phyloP scores from a whole-genome alignment of 768 basidiomycete genomes.

The Boletales sp. region DNA sequence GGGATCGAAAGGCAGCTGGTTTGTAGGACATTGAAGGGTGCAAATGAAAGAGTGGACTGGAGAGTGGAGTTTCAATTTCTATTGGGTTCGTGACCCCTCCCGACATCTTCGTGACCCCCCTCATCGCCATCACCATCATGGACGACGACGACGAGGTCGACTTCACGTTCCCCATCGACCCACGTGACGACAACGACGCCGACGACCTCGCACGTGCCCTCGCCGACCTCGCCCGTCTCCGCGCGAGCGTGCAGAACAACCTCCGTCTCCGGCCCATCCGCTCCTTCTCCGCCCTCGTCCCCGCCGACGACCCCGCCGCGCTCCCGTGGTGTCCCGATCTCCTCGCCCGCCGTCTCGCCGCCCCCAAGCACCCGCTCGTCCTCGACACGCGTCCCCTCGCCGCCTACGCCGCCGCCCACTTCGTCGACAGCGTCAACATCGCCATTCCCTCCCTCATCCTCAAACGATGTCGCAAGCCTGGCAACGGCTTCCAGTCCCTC shows the following conservation, averaged over 20 bases:
- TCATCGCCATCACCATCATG: not conserved
- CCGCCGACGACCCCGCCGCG: conserved; percentile 40
- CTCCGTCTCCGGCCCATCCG: conserved; percentile 75
- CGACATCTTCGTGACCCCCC: conserved; percentile 9
- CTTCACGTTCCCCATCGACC: conserved; percentile 15
- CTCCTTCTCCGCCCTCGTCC: conserved; percentile 48
- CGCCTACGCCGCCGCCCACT: conserved; percentile 59
- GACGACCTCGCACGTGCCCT: conserved; percentile 67
- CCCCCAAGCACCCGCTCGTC: conserved; percentile 57
- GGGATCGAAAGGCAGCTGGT: conserved; percentile 24
- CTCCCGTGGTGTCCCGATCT: conserved; percentile 37
- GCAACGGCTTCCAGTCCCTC: conserved; percentile 60
- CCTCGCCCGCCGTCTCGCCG: conserved; percentile 47
- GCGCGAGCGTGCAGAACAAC: conserved; percentile 72
- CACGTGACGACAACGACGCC: conserved; percentile 40
- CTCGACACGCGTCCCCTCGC: conserved; percentile 79
- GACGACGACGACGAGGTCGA: conserved; percentile 23
- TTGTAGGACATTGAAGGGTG: conserved; percentile 17
- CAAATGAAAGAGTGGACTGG: too few relatives aligned
- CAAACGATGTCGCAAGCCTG: conserved; percentile 75
- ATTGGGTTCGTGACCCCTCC: conserved; percentile 11
- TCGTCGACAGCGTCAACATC: conserved; percentile 74
- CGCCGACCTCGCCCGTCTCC: conserved; percentile 61
- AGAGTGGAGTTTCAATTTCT: conserved; percentile 27
- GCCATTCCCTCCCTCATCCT: conserved; percentile 89